phyloP scores from a whole-genome alignment of 192 early-diverging fungal genomes.

The Haplosporangium gracile region DNA sequence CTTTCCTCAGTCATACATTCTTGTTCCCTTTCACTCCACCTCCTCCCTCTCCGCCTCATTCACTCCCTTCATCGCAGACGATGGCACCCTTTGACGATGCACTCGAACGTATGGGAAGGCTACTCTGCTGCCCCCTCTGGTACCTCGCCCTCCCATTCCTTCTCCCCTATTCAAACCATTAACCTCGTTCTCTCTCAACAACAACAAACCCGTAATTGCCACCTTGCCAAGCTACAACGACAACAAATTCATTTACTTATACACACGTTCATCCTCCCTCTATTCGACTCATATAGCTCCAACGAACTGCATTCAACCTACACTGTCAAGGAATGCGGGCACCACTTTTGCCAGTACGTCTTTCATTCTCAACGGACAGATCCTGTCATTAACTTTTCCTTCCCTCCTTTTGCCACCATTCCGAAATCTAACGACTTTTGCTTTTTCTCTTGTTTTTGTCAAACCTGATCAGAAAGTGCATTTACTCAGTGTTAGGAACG shows the following conservation, averaged over 20 bases:
- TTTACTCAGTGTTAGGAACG: conserved; percentile 31
- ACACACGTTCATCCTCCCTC: neutral
- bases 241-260: neutral
- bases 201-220: neutral
- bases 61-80: neutral
- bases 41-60: neutral
- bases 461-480: conserved; percentile 29
- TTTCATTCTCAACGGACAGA: neutral
- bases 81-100: conserved; percentile 54
- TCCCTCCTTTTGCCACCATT: neutral
- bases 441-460: neutral
- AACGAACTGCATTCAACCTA: conserved; percentile 32
- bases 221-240: neutral
- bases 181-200: neutral
- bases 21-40: neutral
- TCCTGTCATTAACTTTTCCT: neutral
- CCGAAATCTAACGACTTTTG: neutral
- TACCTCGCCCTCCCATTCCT: neutral
- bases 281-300: neutral
- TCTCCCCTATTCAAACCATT: neutral
- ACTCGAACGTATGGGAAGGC: conserved; percentile 17
- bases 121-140: conserved; percentile 54
- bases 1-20: neutral
- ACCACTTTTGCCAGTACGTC: conserved; percentile 58
- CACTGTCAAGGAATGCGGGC: conserved; percentile 56